Base-by-base conservation (phyloP, 2,329 filamentous ascomycete genomes). In the Alternaria sp. region DNA sequence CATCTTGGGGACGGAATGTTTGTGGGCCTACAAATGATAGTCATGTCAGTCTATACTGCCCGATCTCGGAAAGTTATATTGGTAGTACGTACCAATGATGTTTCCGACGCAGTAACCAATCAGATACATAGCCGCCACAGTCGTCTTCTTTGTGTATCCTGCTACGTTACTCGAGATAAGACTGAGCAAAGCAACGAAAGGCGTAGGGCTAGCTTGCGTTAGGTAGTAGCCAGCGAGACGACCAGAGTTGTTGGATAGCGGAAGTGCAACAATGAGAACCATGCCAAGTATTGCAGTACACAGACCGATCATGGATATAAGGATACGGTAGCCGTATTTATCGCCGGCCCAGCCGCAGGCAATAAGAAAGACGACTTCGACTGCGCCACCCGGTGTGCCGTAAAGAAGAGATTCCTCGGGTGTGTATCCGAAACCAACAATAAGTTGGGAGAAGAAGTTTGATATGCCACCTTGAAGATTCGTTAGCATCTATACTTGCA, bases 171-270 rank as follows among this genome's bases (percentile, higher is more conserved):
- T 87, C 2, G 85, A 84, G 56, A 91, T 86, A 36, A 91, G 80
- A 27, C 86, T 87, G 5, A 91, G 76, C 16, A 91, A 76, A 4
- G 86, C 86, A 1, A 90, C 88, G 63, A 91, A 91, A 0, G 86
- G 82, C 1, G 87, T 87, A 0, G 88, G 84, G 11, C 81, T 82
- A 1, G 87, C 84, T 45, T 86, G 84, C 0, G 86, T 89, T 52
- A 92, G 78, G 75, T 91, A 92, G 73, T 89, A 91, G 0, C 87
- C 88, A 2, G 87, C 83, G 11, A 90, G 80, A 0, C 86, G 82
- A 11, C 88, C 89, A 2, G 79, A 81, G 61, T 85, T 86, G 66
- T 86, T 86, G n/a, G 78, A 74, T 4, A 86, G 72, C 0, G 87
- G 87, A 4, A 91, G 79, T 3, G 86, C 86, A 10, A 89, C 85